A percentile compares a stretch with the other conserved stretches of the same genome.
Conservation (phyloP, 169 alveolate genomes). For the Cryptosporidium baileyi region DNA sequence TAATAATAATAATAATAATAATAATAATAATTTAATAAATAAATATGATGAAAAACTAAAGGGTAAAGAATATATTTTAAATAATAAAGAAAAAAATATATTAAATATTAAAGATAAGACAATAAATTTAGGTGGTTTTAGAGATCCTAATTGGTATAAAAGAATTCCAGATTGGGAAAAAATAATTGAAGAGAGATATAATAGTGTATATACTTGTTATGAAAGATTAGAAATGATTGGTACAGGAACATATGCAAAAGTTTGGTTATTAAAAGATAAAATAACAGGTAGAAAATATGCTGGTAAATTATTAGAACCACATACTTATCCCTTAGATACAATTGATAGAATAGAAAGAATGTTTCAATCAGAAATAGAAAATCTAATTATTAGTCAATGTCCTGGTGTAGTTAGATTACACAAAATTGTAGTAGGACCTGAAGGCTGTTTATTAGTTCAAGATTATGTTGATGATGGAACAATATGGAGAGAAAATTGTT, state of each 20-base stretch:
- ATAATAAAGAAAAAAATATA: not conserved
- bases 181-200: slow-evolving; percentile 48
- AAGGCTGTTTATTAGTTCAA: slow-evolving; percentile 80
- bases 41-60: not conserved
- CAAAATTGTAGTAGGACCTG: slow-evolving; percentile 80
- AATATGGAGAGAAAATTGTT: slow-evolving; percentile 80
- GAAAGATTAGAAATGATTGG: slow-evolving; percentile 73
- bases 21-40: not conserved
- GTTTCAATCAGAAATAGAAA: slow-evolving; percentile 80
- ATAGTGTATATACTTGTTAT: slow-evolving; percentile 44
- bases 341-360: slow-evolving; percentile 78
- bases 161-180: slow-evolving; percentile 57
- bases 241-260: slow-evolving; percentile 83
- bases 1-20: not conserved
- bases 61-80: not conserved
- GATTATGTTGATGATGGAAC: slow-evolving; percentile 84
- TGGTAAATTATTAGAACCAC: slow-evolving; percentile 82
- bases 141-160: slow-evolving; percentile 42
- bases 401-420: slow-evolving; percentile 82
- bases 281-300: slow-evolving; percentile 78
- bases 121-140: slow-evolving; percentile 41
- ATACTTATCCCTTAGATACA: slow-evolving; percentile 78
- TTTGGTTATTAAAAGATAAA: slow-evolving; percentile 79
- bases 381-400: slow-evolving; percentile 80
- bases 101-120: not conserved